Percentiles rank a stretch among this genome's conserved stretches.
Conservation (phyloP, 176 grass and related monocot genomes). For the Musa troglodytarum region DNA sequence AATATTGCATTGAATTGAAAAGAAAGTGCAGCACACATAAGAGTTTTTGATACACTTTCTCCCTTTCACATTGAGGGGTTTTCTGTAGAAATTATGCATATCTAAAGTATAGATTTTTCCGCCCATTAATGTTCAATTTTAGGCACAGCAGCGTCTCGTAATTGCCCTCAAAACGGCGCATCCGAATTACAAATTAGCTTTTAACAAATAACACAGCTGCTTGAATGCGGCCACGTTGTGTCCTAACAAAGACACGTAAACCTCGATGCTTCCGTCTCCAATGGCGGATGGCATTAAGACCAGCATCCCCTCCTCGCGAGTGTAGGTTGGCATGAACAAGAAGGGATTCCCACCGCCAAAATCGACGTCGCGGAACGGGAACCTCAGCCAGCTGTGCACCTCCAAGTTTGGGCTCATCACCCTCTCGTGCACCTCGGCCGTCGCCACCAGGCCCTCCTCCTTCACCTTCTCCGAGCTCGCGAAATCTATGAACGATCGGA, state of each 20-base stretch:
- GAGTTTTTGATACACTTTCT: too few relatives aligned
- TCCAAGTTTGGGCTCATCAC: conserved; percentile 29
- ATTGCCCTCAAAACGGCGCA: too few relatives aligned
- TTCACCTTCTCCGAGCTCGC: conserved; percentile 18
- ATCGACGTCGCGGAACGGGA: conserved; percentile 27
- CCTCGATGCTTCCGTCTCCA: conserved; percentile 22
- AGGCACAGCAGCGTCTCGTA: too few relatives aligned
- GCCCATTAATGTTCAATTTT: too few relatives aligned
- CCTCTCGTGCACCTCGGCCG: neutral
- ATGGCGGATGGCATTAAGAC: conserved; percentile 19
- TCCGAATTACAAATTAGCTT: too few relatives aligned
- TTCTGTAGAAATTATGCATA: too few relatives aligned
- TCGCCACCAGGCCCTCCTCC: conserved; percentile 17
- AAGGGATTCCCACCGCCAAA: conserved; percentile 27
- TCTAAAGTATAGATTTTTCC: too few relatives aligned
- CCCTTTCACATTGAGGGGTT: too few relatives aligned
- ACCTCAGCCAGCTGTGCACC: conserved; percentile 32
- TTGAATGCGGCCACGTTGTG: conserved; percentile 19
- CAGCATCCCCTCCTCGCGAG: conserved; percentile 27
- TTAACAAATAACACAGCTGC: conserved; percentile 10
- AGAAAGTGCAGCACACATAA: too few relatives aligned
- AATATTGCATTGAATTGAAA: too few relatives aligned
- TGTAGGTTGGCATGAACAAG: conserved; percentile 27
- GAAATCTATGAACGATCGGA: conserved; percentile 32
- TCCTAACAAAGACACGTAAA: conserved; percentile 17